A percentile compares a stretch with the other conserved stretches of the same genome.
Evolutionary conservation across 163 green algal species (phyloP).

Genomic region (Volvox carteri): DNA sequence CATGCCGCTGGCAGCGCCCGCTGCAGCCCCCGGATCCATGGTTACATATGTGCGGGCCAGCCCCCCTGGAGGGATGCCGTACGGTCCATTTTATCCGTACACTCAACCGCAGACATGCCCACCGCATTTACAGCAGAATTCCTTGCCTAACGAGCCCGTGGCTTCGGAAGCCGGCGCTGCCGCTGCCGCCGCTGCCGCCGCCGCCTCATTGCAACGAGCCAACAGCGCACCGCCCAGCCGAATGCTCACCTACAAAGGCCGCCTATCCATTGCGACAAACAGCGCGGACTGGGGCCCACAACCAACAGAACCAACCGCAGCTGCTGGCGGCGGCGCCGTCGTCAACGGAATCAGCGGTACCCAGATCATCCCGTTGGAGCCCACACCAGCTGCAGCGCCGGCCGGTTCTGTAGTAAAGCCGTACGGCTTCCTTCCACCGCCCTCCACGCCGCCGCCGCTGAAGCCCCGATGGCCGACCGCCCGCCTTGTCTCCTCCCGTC

Average conservation of each 20-base stretch:
- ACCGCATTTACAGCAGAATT: conserved; percentile 14
- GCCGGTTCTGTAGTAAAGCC: conserved; percentile 7
- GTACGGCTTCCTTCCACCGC: conserved; percentile 11
- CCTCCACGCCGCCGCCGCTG: neutral
- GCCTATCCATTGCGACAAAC: too few relatives aligned
- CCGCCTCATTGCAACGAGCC: neutral
- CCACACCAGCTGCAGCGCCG: neutral
- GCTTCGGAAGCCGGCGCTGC: too few relatives aligned
- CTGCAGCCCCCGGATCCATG: neutral
- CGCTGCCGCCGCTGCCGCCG: neutral
- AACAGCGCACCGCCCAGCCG: conserved; percentile 1
- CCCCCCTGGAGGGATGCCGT: neutral
- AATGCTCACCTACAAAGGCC: too few relatives aligned
- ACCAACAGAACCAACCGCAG: neutral
- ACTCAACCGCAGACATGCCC: neutral
- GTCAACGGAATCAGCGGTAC: neutral
- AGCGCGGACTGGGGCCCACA: neutral
- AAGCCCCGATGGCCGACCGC: conserved; percentile 5
- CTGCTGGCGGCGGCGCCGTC: neutral
- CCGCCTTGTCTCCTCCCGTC: neutral
- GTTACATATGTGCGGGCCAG: neutral
- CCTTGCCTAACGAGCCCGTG: neutral
- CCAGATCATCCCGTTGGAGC: neutral
- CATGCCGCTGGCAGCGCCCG: neutral
- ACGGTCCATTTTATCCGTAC: neutral